Conservation (phyloP, 495 filamentous ascomycete genomes). For the Rhizodiscina lignyota region DNA sequence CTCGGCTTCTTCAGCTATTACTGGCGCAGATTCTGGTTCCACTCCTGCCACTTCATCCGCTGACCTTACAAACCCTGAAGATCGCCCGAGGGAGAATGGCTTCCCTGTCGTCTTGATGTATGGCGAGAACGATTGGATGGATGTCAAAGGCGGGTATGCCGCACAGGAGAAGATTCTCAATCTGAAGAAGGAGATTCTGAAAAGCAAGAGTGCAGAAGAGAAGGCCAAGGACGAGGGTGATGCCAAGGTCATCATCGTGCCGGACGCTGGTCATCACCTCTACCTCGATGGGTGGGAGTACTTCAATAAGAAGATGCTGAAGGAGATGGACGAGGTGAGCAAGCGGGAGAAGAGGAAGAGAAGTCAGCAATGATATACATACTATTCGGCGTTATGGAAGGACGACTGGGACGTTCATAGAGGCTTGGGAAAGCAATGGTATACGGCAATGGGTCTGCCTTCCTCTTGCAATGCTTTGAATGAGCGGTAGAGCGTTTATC, state of each 20-base stretch:
- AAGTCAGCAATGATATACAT: too few relatives aligned
- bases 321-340: slow-evolving; percentile 63
- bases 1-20: slow-evolving; percentile 3
- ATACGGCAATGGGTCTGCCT: too few relatives aligned
- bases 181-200: slow-evolving; percentile 38
- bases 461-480: too few relatives aligned
- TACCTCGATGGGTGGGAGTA: slow-evolving; percentile 83
- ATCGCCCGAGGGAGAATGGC: slow-evolving; percentile 42
- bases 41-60: slow-evolving; percentile 10
- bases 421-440: too few relatives aligned
- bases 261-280: slow-evolving; percentile 76
- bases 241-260: slow-evolving; percentile 72
- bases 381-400: slow-evolving; percentile 16
- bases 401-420: too few relatives aligned
- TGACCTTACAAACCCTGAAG: background rate
- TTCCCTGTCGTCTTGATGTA: slow-evolving; percentile 86
- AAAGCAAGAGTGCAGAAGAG: slow-evolving; percentile 48
- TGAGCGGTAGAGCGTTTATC: too few relatives aligned
- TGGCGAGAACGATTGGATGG: slow-evolving; percentile 98
- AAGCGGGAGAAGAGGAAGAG: too few relatives aligned
- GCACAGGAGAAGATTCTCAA: slow-evolving; percentile 52
- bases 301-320: slow-evolving; percentile 61
- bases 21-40: background rate
- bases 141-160: slow-evolving; percentile 68
- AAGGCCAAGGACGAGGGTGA: slow-evolving; percentile 50